These are phyloP conservation scores for Euphrasia arctica DNA, from an alignment of 305 asterid genomes.

Conservation along the genomic window DNA sequence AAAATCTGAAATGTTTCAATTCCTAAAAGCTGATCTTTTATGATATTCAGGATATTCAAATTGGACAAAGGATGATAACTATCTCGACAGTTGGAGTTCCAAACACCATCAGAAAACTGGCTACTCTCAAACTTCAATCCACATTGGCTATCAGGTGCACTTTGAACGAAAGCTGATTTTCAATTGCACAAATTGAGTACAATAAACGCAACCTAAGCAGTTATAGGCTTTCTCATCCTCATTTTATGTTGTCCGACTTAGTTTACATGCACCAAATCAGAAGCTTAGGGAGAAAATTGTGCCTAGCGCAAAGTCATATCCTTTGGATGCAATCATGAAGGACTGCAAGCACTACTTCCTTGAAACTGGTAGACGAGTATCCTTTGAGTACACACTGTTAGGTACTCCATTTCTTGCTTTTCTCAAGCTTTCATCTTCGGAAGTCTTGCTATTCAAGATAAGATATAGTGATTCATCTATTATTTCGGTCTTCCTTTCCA, in stretches of 20 bases:
- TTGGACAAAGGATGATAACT: slow-evolving; percentile 98
- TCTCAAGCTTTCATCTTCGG: background rate
- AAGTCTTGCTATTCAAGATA: slow-evolving; percentile 14
- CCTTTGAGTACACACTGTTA: slow-evolving; percentile 87
- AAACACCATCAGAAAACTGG: slow-evolving; percentile 80
- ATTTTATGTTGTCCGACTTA: slow-evolving; percentile 32
- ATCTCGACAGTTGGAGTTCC: slow-evolving; percentile 98
- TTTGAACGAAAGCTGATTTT: slow-evolving; percentile 15
- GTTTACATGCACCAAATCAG: slow-evolving; percentile 96
- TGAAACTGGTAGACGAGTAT: slow-evolving; percentile 82
- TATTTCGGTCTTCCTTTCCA: slow-evolving; percentile 33
- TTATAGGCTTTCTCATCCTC: slow-evolving; percentile 16
- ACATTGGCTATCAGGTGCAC: slow-evolving; percentile 87
- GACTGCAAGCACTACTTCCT: slow-evolving; percentile 86
- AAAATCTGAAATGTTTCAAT: background rate
- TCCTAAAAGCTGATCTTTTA: background rate
- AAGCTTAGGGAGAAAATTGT: slow-evolving; percentile 78
- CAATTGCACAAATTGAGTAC: slow-evolving; percentile 6
- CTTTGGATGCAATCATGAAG: slow-evolving; percentile 87
- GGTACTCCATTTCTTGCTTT: slow-evolving; percentile 41
- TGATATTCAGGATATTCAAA: slow-evolving; percentile 65
- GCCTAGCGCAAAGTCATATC: slow-evolving; percentile 92
- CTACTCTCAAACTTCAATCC: slow-evolving; percentile 94
- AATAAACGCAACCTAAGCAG: background rate
- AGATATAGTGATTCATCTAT: slow-evolving; percentile 12